These are phyloP conservation scores for Ceratorhiza oryzae-sativae DNA, from an alignment of 1,284 basidiomycete genomes.

Conservation along the genomic window DNA sequence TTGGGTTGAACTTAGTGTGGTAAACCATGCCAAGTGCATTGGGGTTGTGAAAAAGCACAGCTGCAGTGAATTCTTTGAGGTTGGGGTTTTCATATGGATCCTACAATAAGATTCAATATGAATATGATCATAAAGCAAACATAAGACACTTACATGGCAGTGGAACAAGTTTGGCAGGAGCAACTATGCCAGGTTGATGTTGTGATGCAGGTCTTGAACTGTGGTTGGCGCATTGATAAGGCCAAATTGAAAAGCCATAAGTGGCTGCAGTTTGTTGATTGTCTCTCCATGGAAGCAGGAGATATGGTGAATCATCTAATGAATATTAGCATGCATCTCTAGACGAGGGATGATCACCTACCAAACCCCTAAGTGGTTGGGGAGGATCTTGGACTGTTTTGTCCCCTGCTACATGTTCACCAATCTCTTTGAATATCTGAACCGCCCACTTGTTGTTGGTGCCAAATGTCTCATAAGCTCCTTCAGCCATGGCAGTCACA, in stretches of 20 bases:
- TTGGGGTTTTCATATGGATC: not conserved
- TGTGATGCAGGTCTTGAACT: not conserved
- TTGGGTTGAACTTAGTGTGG: not conserved
- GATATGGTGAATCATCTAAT: constrained; percentile 8
- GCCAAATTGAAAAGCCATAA: not conserved
- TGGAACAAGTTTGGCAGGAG: not conserved
- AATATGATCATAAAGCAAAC: not conserved
- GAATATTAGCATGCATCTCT: not conserved
- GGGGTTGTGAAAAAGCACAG: not conserved
- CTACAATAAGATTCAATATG: too few relatives aligned
- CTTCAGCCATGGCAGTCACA: not conserved
- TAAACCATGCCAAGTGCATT: not conserved
- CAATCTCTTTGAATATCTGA: not conserved
- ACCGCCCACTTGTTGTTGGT: not conserved
- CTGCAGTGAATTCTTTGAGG: not conserved
- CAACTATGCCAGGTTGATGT: not conserved
- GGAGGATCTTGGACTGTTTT: not conserved
- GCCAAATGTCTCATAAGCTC: not conserved
- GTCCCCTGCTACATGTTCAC: not conserved
- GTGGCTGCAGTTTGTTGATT: not conserved
- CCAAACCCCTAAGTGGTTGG: not conserved
- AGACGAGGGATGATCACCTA: not conserved
- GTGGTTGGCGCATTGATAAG: not conserved
- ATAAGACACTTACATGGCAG: not conserved
- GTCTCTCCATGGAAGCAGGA: not conserved